These are phyloP conservation scores for Podospora australis DNA, from an alignment of 495 filamentous ascomycete genomes.

Conservation along the genomic window DNA sequence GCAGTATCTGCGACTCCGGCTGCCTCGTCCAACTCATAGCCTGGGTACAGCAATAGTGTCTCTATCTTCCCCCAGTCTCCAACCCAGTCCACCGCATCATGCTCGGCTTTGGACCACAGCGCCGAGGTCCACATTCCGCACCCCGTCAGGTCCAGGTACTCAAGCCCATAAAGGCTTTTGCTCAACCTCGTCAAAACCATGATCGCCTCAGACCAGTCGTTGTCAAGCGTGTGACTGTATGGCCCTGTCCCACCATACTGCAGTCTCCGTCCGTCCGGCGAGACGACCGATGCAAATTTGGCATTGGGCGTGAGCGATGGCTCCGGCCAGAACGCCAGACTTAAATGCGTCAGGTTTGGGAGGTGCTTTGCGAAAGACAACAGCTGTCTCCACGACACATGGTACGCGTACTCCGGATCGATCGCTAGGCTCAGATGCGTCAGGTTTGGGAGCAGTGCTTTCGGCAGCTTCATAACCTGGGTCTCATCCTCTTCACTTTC, in stretches of 20 bases:
- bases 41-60: constrained; percentile 30
- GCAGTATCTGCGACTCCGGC: constrained; percentile 10
- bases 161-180: constrained; percentile 58
- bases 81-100: constrained; percentile 37
- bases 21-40: constrained; percentile 23
- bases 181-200: constrained; percentile 63
- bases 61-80: constrained; percentile 41
- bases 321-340: constrained; percentile 72
- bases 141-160: constrained; percentile 76
- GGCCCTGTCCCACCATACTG: constrained; percentile 56
- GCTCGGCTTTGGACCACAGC: constrained; percentile 34
- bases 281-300: constrained; percentile 41
- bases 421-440: constrained; percentile 53
- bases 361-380: constrained; percentile 55
- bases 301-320: constrained; percentile 63
- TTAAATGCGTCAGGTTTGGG: constrained; percentile 66
- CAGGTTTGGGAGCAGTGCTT: constrained; percentile 39
- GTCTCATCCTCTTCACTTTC: constrained; percentile 14
- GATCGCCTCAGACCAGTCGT: constrained; percentile 65
- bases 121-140: constrained; percentile 66
- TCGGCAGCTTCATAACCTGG: constrained; percentile 14
- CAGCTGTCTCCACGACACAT: constrained; percentile 61
- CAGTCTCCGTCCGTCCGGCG: constrained; percentile 34
- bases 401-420: constrained; percentile 16
- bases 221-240: constrained; percentile 58